phyloP scores from a whole-genome alignment of 2,329 filamentous ascomycete species.

The Cladosporium phlei region DNA sequence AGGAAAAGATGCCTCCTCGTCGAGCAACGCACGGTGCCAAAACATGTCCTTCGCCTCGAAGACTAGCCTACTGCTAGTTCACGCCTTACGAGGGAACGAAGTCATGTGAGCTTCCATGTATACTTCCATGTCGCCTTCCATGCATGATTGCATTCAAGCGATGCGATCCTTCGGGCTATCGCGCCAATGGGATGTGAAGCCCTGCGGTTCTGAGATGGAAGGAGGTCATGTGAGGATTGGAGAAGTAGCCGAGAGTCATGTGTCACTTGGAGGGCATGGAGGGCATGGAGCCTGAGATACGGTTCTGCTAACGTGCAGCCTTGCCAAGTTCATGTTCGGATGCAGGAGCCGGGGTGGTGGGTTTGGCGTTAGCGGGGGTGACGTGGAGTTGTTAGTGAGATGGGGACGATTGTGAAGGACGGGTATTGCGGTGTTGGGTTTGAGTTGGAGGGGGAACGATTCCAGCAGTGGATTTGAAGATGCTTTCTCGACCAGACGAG shows the following conservation, averaged over 20 bases:
- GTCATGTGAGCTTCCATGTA: constrained; percentile 9
- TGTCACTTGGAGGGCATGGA: neutral
- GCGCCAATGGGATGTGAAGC: neutral
- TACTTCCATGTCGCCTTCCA: constrained; percentile 6
- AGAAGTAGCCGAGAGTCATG: constrained; percentile 1
- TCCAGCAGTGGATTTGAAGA: no score
- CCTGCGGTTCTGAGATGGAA: neutral
- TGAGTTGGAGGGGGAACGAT: no score
- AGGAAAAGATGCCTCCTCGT: no score
- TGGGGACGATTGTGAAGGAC: constrained; percentile 1
- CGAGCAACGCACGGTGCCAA: no score
- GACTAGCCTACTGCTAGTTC: no score
- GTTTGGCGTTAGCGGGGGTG: constrained; percentile 5
- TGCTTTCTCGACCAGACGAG: no score
- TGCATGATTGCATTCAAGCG: neutral
- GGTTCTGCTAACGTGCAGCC: no score
- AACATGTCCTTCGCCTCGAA: no score
- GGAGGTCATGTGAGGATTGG: constrained; percentile 3
- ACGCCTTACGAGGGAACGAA: no score
- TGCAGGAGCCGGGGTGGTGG: constrained; percentile 11
- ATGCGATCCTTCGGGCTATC: neutral
- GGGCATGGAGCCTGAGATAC: no score
- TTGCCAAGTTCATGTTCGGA: constrained; percentile 2
- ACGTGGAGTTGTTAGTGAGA: neutral
- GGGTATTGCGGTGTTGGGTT: constrained; percentile 8